These are phyloP conservation scores for Argentina anserina DNA, from an alignment of 306 rosid genomes.

Conservation along the genomic window DNA sequence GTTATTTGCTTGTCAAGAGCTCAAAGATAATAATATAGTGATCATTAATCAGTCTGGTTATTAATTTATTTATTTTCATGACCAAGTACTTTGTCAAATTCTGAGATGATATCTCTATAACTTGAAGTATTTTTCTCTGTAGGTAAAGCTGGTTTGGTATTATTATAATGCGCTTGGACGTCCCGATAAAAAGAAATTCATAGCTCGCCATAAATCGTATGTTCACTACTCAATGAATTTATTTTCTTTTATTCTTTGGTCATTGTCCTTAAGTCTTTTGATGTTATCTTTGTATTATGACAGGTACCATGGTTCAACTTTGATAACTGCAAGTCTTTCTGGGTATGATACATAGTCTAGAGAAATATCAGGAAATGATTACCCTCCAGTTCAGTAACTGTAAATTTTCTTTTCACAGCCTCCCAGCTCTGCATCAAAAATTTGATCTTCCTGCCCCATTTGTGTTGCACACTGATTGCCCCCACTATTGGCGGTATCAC, in stretches of 20 bases:
- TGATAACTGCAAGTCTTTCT: constrained; percentile 88
- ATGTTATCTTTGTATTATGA: constrained; percentile 18
- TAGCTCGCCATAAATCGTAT: constrained; percentile 86
- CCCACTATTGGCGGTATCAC: constrained; percentile 94
- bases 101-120: background rate
- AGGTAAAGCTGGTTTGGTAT: constrained; percentile 98
- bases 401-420: constrained; percentile 44
- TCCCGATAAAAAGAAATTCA: constrained; percentile 86
- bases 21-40: constrained; percentile 11
- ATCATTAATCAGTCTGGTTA: constrained; percentile 2
- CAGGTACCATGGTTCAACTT: constrained; percentile 96
- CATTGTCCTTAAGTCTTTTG: constrained; percentile 21
- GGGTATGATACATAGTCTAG: constrained; percentile 50
- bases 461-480: constrained; percentile 91
- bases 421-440: constrained; percentile 83
- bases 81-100: background rate
- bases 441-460: constrained; percentile 96
- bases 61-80: constrained; percentile 4
- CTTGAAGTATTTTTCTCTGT: constrained; percentile 32
- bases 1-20: background rate
- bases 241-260: constrained; percentile 22
- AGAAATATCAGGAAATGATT: background rate
- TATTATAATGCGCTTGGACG: constrained; percentile 94
- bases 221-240: constrained; percentile 27
- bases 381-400: constrained; percentile 18